phyloP scores from a whole-genome alignment of 306 rosid genomes.

The Ziziphus jujuba region DNA sequence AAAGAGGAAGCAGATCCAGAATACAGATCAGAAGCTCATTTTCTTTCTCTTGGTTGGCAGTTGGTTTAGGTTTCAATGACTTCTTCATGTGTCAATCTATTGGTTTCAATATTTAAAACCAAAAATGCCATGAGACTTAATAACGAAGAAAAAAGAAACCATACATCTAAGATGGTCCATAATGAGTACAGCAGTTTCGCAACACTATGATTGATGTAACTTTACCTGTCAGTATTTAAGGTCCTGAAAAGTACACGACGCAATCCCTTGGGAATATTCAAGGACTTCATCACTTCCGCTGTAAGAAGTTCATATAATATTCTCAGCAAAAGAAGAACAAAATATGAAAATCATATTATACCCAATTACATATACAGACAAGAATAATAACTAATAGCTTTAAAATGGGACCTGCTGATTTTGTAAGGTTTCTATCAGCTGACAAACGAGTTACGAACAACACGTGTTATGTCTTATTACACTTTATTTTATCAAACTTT shows the following conservation, averaged over 20 bases:
- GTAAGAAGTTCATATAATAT: neutral
- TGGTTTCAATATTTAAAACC: neutral
- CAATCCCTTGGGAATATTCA: constrained; percentile 30
- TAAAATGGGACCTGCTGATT: too few relatives aligned
- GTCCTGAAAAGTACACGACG: constrained; percentile 37
- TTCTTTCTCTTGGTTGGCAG: too few relatives aligned
- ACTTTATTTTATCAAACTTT: too few relatives aligned
- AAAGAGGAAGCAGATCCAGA: too few relatives aligned
- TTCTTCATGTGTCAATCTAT: neutral
- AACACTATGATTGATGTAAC: neutral
- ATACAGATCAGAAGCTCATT: too few relatives aligned
- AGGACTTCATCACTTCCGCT: constrained; percentile 37
- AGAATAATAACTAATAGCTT: too few relatives aligned
- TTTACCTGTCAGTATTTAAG: constrained; percentile 28
- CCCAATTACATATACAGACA: too few relatives aligned
- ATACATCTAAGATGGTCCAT: neutral
- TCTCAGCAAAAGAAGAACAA: too few relatives aligned
- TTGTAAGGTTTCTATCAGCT: too few relatives aligned
- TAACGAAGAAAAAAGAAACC: neutral
- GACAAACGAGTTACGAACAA: too few relatives aligned
- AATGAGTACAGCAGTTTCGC: neutral
- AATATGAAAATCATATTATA: too few relatives aligned
- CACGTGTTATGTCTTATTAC: too few relatives aligned
- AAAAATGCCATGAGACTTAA: neutral
- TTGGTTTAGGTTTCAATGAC: neutral